Evolutionary conservation across 2,329 filamentous ascomycete genomes (phyloP).

Genomic region (Sporothrix brasiliensis): DNA sequence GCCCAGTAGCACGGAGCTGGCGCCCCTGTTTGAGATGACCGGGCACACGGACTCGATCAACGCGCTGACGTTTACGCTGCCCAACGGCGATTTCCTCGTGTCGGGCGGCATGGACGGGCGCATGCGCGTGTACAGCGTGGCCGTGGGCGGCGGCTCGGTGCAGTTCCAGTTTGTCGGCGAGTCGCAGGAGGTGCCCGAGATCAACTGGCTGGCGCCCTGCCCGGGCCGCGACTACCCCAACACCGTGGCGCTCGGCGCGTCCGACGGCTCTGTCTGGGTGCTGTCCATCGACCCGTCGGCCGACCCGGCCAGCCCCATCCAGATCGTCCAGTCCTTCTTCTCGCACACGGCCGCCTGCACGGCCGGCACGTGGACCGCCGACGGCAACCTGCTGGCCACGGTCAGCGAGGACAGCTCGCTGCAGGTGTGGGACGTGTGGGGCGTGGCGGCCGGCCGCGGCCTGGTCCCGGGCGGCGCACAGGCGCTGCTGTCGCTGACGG

Average conservation of each 20-base stretch:
- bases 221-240: constrained; percentile 73
- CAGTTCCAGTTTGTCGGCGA: constrained; percentile 68
- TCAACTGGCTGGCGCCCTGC: constrained; percentile 85
- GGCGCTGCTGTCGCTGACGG: constrained; percentile 76
- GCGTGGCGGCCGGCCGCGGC: constrained; percentile 65
- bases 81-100: constrained; percentile 80
- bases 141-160: constrained; percentile 48
- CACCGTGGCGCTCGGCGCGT: constrained; percentile 82
- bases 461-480: constrained; percentile 50
- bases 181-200: constrained; percentile 87
- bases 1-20: constrained; percentile 58
- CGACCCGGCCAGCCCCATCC: constrained; percentile 63
- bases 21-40: constrained; percentile 73
- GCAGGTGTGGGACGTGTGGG: constrained; percentile 92
- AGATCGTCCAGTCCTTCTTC: constrained; percentile 90
- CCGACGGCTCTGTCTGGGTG: constrained; percentile 92
- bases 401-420: constrained; percentile 86
- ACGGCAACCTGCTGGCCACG: constrained; percentile 83
- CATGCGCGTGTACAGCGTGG: constrained; percentile 68
- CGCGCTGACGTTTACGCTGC: constrained; percentile 79
- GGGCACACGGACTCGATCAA: constrained; percentile 93
- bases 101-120: constrained; percentile 86
- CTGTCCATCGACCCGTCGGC: constrained; percentile 74
- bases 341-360: constrained; percentile 85
- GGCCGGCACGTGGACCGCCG: constrained; percentile 85